These are phyloP conservation scores for Diophrys appendiculata DNA, from an alignment of 73 alveolate species.

Conservation along the genomic window DNA sequence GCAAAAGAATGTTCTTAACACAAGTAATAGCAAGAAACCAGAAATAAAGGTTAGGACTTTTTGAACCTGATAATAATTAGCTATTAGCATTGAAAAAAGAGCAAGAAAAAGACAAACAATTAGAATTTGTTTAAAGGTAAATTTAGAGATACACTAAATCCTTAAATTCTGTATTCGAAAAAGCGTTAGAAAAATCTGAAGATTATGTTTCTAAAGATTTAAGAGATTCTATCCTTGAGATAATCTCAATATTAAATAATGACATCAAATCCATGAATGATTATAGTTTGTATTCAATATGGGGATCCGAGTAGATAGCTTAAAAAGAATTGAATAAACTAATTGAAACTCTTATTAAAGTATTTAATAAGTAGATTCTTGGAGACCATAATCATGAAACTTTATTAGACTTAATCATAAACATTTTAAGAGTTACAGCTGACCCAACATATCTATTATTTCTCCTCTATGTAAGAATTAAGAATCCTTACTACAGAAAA, in stretches of 20 bases:
- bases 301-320: not conserved
- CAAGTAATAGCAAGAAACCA: not conserved
- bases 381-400: not conserved
- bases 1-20: not conserved
- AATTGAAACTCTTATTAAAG: not conserved
- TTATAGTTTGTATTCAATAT: not conserved
- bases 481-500: not conserved
- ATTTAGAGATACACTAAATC: not conserved
- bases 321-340: not conserved
- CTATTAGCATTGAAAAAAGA: not conserved
- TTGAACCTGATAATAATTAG: not conserved
- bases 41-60: not conserved
- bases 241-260: not conserved
- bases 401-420: no score
- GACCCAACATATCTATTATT: not conserved
- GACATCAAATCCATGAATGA: not conserved
- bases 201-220: not conserved
- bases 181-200: not conserved
- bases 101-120: not conserved
- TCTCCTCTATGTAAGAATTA: not conserved
- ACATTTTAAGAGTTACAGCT: not conserved
- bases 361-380: not conserved
- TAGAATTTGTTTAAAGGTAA: not conserved
- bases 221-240: not conserved
- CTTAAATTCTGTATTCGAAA: not conserved